Evolutionary conservation across 139 green algal genomes (phyloP).

Genomic region (Trebouxia sp.): DNA sequence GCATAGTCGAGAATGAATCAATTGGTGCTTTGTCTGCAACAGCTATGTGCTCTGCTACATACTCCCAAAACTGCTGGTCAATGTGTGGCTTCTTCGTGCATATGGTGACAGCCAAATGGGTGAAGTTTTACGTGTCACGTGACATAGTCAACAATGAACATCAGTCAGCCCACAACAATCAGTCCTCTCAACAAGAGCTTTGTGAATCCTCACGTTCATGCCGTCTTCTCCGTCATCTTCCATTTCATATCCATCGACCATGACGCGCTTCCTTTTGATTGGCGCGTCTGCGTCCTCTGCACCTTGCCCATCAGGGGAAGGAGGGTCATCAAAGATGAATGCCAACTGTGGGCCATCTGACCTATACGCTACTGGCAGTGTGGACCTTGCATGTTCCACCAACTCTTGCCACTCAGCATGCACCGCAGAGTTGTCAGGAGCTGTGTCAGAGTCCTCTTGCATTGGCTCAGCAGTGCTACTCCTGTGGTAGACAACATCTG

Average conservation of each 20-base stretch:
- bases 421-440: neutral
- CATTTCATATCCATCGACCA: constrained; percentile 33
- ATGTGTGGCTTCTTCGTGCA: no score
- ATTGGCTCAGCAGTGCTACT: neutral
- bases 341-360: constrained; percentile 73
- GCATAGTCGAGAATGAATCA: no score
- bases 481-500: neutral
- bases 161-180: no score
- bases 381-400: neutral
- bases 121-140: no score
- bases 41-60: no score
- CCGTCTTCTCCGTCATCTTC: constrained; percentile 19
- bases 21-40: no score
- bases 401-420: neutral
- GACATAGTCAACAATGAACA: no score
- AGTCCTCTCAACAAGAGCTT: no score
- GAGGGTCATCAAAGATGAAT: constrained; percentile 59
- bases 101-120: no score
- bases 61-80: no score
- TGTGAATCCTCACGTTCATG: constrained; percentile 15
- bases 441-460: constrained; percentile 15
- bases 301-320: neutral
- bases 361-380: constrained; percentile 45
- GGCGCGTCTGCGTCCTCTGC: neutral
- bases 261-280: constrained; percentile 32